Conservation (phyloP, 73 alveolate species). For the Stentor roeselii region DNA sequence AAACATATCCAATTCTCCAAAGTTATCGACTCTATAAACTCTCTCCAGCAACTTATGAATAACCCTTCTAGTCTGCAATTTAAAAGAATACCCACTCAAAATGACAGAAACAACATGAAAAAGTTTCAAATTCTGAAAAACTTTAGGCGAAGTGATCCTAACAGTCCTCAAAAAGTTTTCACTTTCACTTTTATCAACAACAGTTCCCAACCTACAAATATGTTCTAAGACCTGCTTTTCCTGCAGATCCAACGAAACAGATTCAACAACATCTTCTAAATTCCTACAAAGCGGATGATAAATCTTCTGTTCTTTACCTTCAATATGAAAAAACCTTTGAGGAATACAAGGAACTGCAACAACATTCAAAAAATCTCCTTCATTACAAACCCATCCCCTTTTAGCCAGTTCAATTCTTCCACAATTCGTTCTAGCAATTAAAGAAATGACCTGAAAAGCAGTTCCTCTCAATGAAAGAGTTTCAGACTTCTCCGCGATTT, state of each 20-base stretch:
- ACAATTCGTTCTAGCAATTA: background rate
- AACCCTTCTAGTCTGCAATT: background rate
- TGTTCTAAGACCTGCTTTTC: conserved; percentile 21
- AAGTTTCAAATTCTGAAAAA: conserved; percentile 7
- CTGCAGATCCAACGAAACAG: background rate
- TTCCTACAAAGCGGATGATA: background rate
- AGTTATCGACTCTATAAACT: background rate
- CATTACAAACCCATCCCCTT: background rate
- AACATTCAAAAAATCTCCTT: background rate
- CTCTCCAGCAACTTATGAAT: conserved; percentile 16
- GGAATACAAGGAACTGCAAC: background rate
- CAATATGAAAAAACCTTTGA: background rate
- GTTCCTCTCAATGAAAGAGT: conserved; percentile 27
- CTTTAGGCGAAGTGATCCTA: background rate
- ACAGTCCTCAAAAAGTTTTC: conserved; percentile 8
- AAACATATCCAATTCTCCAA: background rate
- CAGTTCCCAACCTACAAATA: background rate
- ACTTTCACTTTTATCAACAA: conserved; percentile 9
- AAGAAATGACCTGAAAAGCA: conserved; percentile 1
- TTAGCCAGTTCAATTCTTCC: conserved; percentile 22
- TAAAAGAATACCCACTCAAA: conserved; percentile 4
- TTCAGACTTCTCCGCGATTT: background rate
- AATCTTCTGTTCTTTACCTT: background rate
- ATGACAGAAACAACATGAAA: background rate
- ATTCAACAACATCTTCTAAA: background rate